Evolutionary conservation across 148 eudicot species (phyloP).

Genomic region (Limonium bicolor): DNA sequence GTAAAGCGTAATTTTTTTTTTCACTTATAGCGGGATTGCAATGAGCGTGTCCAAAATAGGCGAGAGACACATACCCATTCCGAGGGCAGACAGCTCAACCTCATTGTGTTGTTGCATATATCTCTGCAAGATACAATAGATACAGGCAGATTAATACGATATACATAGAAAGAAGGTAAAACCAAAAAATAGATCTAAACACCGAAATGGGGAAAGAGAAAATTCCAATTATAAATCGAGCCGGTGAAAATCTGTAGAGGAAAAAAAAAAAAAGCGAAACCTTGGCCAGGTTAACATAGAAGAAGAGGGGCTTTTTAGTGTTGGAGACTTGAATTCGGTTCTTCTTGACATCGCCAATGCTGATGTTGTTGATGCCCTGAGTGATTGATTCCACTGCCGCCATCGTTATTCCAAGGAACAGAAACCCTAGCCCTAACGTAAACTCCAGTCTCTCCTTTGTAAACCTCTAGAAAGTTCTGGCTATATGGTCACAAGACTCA

Average conservation of each 20-base stretch:
- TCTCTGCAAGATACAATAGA: constrained; percentile 31
- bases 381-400: constrained; percentile 23
- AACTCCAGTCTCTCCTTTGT: no score
- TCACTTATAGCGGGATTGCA: no score
- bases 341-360: constrained; percentile 26
- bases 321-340: constrained; percentile 63
- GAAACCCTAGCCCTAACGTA: no score
- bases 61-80: constrained; percentile 39
- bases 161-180: no score
- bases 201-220: no score
- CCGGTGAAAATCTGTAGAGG: neutral
- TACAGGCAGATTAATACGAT: no score
- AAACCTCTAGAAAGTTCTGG: no score
- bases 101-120: constrained; percentile 54
- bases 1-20: no score
- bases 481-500: no score
- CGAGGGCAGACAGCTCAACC: constrained; percentile 64
- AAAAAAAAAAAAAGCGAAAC: constrained; percentile 4
- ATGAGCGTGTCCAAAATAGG: no score
- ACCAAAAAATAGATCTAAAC: no score
- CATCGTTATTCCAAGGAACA: neutral
- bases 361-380: constrained; percentile 20
- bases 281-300: constrained; percentile 60
- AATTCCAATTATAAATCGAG: no score
- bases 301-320: constrained; percentile 52